phyloP scores from a whole-genome alignment of 2,329 filamentous ascomycete genomes.

The Fusarium phyllophilum region DNA sequence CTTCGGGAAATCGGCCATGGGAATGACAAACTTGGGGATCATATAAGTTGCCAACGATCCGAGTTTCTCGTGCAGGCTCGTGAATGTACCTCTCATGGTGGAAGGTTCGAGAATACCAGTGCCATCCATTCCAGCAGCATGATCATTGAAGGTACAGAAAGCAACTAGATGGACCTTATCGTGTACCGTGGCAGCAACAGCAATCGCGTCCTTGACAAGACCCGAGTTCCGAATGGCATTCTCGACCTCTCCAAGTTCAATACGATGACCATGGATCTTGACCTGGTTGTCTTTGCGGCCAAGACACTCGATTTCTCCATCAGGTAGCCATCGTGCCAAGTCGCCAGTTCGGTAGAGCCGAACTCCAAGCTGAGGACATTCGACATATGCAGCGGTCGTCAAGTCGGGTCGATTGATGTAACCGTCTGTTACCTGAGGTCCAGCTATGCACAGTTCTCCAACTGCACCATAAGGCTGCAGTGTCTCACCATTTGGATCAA shows the following conservation, averaged over 20 bases:
- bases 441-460: not conserved
- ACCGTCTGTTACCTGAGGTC: not conserved
- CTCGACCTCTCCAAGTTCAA: constrained; percentile 45
- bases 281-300: constrained; percentile 43
- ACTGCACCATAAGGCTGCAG: not conserved
- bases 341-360: constrained; percentile 27
- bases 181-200: not conserved
- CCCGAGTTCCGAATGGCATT: not conserved
- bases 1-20: not conserved
- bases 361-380: not conserved
- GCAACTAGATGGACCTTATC: not conserved
- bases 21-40: not conserved
- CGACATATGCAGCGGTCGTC: not conserved
- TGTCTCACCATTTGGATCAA: not conserved
- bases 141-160: not conserved
- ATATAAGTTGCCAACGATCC: not conserved
- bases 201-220: not conserved
- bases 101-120: not conserved
- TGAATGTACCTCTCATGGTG: not conserved
- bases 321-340: constrained; percentile 29
- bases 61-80: not conserved
- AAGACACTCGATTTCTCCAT: constrained; percentile 27
- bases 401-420: not conserved
- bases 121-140: rapidly evolving
- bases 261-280: constrained; percentile 43